Evolutionary conservation across 163 green algal genomes (phyloP).

Genomic region (Chlorella variabilis): DNA sequence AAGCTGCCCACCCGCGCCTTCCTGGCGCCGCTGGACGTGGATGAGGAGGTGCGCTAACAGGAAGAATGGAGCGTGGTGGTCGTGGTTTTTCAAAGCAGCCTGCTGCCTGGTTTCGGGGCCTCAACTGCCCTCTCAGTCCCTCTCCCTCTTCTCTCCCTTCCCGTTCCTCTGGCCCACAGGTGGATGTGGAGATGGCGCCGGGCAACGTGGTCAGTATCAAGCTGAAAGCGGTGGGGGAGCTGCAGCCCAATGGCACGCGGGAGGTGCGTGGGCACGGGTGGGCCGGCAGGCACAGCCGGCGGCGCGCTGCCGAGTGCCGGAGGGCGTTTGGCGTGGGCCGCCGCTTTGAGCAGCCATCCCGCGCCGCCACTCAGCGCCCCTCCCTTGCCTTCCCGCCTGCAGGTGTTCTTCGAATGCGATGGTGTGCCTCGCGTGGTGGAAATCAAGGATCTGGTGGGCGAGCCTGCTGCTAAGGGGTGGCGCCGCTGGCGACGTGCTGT

Average conservation of each 20-base stretch:
- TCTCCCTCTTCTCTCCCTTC: not conserved
- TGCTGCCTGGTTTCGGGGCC: too few relatives aligned
- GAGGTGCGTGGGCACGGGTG: constrained; percentile 45
- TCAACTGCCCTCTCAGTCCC: too few relatives aligned
- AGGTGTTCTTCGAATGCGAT: constrained; percentile 97
- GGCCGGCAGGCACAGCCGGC: too few relatives aligned
- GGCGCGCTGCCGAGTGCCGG: too few relatives aligned
- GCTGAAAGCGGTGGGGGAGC: constrained; percentile 85
- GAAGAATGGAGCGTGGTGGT: too few relatives aligned
- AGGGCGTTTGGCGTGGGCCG: too few relatives aligned
- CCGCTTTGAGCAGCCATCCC: too few relatives aligned
- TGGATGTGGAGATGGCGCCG: constrained; percentile 33
- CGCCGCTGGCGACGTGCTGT: too few relatives aligned
- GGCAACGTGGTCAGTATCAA: constrained; percentile 81
- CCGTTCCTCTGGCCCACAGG: not conserved
- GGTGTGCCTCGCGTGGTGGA: constrained; percentile 91
- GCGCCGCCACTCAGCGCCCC: too few relatives aligned
- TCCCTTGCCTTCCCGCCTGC: constrained; percentile 25
- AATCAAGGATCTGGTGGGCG: too few relatives aligned
- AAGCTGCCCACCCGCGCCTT: constrained; percentile 90
- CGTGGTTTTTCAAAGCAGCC: too few relatives aligned
- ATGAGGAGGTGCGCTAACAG: constrained; percentile 35
- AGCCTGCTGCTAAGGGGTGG: too few relatives aligned
- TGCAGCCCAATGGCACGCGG: constrained; percentile 71
- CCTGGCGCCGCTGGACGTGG: constrained; percentile 78